A percentile compares a stretch with the other conserved stretches of the same genome.
Evolutionary conservation across 1,139 yeast species (phyloP).

Genomic region (Pichia sp.): DNA sequence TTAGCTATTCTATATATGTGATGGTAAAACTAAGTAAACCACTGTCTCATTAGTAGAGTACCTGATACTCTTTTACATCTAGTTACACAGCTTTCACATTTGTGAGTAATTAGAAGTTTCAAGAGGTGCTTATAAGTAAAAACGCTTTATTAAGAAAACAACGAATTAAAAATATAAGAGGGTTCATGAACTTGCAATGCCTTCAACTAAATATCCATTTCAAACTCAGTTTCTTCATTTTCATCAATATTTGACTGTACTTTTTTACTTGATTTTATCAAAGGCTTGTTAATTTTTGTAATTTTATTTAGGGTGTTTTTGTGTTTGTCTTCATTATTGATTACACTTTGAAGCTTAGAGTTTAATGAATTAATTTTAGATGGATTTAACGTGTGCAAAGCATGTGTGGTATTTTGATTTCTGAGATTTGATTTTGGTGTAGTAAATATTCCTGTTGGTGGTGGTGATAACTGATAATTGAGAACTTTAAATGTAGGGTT

Average conservation of each 20-base stretch:
- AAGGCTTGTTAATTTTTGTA: not conserved
- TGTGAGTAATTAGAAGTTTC: no score
- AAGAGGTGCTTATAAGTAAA: no score
- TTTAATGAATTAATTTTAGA: conserved; percentile 7
- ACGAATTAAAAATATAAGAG: conserved; percentile 22
- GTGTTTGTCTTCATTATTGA: not conserved
- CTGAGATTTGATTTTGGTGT: not conserved
- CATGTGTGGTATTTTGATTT: not conserved
- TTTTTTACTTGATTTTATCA: not conserved
- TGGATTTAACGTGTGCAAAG: conserved; percentile 1
- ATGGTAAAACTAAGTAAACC: conserved; percentile 17
- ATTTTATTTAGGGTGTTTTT: not conserved
- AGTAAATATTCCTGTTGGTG: conserved; percentile 9
- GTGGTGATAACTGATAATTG: conserved; percentile 5
- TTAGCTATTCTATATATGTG: no score
- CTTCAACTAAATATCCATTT: not conserved
- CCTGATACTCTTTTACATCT: no score
- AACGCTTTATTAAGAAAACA: no score
- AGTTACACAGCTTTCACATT: no score
- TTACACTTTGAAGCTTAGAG: not conserved
- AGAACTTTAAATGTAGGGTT: not conserved
- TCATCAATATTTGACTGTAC: not conserved
- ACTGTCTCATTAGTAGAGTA: no score
- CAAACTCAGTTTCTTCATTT: conserved; percentile 9
- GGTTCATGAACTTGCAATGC: conserved; percentile 19